Evolutionary conservation across 23 red algal species (phyloP).

Genomic region (Cyanidiococcus yangmingshanensis): DNA sequence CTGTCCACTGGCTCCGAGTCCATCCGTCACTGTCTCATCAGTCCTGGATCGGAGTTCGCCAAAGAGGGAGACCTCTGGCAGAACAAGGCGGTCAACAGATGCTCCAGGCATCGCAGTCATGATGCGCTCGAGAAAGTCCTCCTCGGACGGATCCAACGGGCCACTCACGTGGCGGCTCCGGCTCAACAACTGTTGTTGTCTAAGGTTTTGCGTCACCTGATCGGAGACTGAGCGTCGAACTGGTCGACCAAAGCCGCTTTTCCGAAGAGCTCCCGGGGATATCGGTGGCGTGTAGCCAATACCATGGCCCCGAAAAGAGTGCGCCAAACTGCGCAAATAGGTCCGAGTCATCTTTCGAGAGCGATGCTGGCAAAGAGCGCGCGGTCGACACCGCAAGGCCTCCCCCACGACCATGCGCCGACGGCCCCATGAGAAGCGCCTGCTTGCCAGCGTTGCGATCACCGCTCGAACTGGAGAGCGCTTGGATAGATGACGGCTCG

Average conservation of each 20-base stretch:
- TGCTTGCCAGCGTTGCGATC: no score
- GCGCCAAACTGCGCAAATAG: neutral
- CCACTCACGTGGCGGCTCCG: neutral
- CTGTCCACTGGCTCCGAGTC: neutral
- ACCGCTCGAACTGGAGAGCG: no score
- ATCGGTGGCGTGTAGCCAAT: neutral
- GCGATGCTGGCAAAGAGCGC: neutral
- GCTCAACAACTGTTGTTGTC: neutral
- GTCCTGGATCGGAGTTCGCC: neutral
- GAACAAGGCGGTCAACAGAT: neutral
- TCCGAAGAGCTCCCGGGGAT: neutral
- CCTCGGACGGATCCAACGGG: neutral
- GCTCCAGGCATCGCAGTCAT: neutral
- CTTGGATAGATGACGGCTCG: neutral
- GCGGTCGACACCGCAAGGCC: neutral
- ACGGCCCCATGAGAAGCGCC: no score
- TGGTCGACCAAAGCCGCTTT: neutral
- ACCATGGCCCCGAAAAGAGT: neutral
- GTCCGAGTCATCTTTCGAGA: neutral
- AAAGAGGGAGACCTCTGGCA: neutral
- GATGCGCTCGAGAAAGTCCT: neutral
- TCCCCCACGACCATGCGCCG: no score
- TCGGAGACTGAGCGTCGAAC: neutral
- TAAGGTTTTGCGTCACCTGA: neutral
- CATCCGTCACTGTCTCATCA: neutral